phyloP scores from a whole-genome alignment of 202 grass and related monocot species.

The Zoysia matrella region DNA sequence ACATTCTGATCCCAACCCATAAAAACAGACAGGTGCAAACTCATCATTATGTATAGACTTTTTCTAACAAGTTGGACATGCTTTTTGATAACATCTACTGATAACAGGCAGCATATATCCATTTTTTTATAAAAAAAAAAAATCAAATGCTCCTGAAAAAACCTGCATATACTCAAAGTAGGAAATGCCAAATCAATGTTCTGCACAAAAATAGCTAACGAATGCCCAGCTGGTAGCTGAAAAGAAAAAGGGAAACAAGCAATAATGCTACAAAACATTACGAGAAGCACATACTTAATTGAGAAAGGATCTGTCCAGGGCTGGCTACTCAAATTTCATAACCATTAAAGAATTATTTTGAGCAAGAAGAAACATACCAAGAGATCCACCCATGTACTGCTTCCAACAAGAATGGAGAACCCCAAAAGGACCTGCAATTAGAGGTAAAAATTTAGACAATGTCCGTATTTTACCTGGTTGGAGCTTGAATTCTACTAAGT shows the following conservation, averaged over 20 bases:
- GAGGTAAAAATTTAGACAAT: conserved; percentile 22
- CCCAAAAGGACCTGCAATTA: conserved; percentile 85
- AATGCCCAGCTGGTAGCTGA: background rate
- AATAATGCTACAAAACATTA: conserved; percentile 9
- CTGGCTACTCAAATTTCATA: background rate
- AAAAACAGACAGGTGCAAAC: background rate
- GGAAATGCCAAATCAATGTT: conserved; percentile 31
- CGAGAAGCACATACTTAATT: background rate
- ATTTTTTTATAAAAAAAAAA: background rate
- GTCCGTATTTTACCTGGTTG: background rate
- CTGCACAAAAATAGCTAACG: background rate
- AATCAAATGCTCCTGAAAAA: conserved; percentile 11
- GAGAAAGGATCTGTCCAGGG: background rate
- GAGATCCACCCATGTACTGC: conserved; percentile 98
- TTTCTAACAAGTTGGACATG: background rate
- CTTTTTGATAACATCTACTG: background rate
- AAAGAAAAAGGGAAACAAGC: background rate
- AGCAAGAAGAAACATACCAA: conserved; percentile 66
- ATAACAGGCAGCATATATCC: background rate
- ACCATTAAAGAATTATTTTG: conserved; percentile 17
- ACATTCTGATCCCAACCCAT: background rate
- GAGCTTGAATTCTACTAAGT: conserved; percentile 1
- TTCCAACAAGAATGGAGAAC: conserved; percentile 97
- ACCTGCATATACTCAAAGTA: conserved; percentile 3
- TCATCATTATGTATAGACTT: background rate